Base-by-base conservation (phyloP, 1,284 basidiomycete species). In the Paramarasmius palmivorus region DNA sequence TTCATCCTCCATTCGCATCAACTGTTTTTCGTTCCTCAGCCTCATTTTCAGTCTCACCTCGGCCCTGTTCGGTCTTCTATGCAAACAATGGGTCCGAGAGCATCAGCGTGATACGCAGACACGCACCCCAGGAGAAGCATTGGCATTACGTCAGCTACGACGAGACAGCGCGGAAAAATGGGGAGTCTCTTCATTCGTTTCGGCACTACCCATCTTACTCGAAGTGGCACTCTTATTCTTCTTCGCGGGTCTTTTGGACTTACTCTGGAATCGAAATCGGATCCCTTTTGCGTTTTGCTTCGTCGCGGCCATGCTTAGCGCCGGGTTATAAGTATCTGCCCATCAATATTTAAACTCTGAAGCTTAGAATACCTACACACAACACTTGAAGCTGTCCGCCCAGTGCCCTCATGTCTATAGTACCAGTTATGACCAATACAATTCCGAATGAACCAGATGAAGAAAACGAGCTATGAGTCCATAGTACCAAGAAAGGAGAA, bases 11-110 rank as follows among this genome's bases (percentile, higher is more conserved):
- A 14, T 49, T 22, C 32, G 32, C 23, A 36, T 34, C 41, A 52
- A 52, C 42, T 35, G 19, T n/a, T 45, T 52, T 20, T 46, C 42
- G 51, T 36, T 34, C 29, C 55, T 56, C 50, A 56, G 55, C 26
- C 51, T 56, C 15, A 34, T 44, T 19, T 29, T 56, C 10, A 29
- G 42, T 4, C 36, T 56, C 19, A 40, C 51, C 19, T 37, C 50
- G 1, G 55, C 42, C 15, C 34, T 53, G 12, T n/a, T 49, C 17
- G 44, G 55, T 3, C 38, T 56, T 2, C 35, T 56, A 6, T 52
- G 50, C 50, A 56, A 56, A 34, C n/a, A n/a, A n/a, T n/a, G n/a
- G n/a, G n/a, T n/a, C n/a, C n/a, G n/a, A n/a, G n/a, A n/a, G n/a
- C n/a, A 50, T 46, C 26, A 39, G 17, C 52, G 52, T 15, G 52